Percentiles rank a stretch among this genome's conserved stretches.
Conservation (phyloP, 2,329 filamentous ascomycete species). For the Helotiales sp. region DNA sequence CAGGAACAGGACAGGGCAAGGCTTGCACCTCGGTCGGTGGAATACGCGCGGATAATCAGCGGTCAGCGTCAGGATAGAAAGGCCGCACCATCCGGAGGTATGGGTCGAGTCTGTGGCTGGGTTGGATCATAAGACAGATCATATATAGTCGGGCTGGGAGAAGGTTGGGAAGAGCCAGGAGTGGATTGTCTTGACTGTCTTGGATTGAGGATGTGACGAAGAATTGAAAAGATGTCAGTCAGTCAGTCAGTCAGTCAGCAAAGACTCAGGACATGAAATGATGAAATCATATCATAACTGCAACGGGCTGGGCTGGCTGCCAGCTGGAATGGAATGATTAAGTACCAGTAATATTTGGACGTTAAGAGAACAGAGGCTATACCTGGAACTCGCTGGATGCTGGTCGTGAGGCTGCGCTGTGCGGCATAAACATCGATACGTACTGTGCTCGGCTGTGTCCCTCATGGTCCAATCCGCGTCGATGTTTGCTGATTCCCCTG, state of each 20-base stretch:
- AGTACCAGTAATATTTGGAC: background rate
- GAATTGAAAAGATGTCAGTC: background rate
- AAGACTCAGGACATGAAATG: background rate
- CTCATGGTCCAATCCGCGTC: background rate
- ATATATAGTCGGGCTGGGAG: background rate
- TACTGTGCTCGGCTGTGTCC: background rate
- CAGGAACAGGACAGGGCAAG: background rate
- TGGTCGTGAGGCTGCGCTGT: background rate
- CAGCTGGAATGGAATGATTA: slow-evolving; percentile 6
- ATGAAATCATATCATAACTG: background rate
- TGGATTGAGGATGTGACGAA: background rate
- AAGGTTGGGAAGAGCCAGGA: background rate
- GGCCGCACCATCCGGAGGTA: background rate
- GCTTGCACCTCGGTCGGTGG: background rate
- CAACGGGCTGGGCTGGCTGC: background rate
- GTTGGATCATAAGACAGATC: slow-evolving; percentile 4
- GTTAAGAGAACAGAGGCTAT: background rate
- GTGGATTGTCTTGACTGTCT: background rate
- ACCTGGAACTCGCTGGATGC: background rate
- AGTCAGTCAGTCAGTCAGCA: no score
- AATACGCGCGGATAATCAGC: background rate
- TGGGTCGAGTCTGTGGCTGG: background rate
- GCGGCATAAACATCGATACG: background rate
- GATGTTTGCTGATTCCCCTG: slow-evolving; percentile 1
- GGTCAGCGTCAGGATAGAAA: no score